phyloP scores from a whole-genome alignment of 306 rosid genomes.

The Delonix regia region DNA sequence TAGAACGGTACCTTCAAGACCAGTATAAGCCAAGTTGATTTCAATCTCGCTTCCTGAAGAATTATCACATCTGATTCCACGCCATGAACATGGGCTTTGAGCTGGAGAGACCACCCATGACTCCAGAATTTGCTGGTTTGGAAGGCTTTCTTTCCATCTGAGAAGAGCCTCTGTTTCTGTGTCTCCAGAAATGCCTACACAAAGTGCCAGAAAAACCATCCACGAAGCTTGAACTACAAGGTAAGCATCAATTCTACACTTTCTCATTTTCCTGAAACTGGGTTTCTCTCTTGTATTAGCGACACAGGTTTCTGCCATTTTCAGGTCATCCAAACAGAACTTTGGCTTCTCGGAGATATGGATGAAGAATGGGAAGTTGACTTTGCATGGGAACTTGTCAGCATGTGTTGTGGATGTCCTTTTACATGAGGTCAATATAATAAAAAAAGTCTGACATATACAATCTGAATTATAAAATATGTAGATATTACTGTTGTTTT shows the following conservation, averaged over 20 bases:
- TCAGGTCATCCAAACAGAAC: background rate
- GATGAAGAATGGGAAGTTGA: background rate
- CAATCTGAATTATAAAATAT: background rate
- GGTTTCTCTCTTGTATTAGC: background rate
- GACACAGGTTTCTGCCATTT: background rate
- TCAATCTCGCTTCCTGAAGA: background rate
- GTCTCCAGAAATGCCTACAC: background rate
- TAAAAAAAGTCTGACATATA: no score
- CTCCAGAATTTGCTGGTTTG: background rate
- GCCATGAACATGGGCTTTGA: constrained; percentile 16
- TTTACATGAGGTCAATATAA: no score
- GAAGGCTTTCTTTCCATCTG: background rate
- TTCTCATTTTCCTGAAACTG: background rate
- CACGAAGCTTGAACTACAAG: background rate
- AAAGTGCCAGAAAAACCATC: background rate
- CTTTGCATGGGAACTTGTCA: background rate
- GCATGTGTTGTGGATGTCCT: background rate
- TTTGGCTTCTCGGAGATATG: background rate
- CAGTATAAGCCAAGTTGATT: background rate
- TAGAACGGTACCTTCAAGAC: background rate
- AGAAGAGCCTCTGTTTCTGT: constrained; percentile 2
- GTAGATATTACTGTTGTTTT: no score
- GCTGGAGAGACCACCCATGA: constrained; percentile 5
- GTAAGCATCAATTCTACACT: background rate
- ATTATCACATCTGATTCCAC: background rate